Base-by-base conservation (phyloP, 2,329 filamentous ascomycete genomes). In the Shiraia bambusicola region DNA sequence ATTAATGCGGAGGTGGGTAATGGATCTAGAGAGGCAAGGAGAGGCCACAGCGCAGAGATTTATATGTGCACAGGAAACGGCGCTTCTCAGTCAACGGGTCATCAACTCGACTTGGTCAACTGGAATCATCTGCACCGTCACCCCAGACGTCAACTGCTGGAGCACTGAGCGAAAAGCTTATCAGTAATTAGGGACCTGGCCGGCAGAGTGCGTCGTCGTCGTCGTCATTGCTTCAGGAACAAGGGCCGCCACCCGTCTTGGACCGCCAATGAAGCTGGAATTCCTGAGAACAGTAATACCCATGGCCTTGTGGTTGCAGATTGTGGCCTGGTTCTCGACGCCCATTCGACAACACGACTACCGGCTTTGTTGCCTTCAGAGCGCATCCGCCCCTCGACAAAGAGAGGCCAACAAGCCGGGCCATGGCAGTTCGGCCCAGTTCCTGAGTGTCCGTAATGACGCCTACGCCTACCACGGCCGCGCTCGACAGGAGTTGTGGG, bases 1-100 rank as follows among this genome's bases (percentile, higher is more conserved):
- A 28, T 47, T 47, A 54, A 28, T 47, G 57, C 53, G 62, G 61
- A 61, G 55, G 58, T 56, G 46, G 59, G 58, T 55, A 51, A 57
- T 58, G 49, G 54, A 32, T 51, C 50, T 48, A 25, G 31, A 30
- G 37, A 39, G 49, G 51, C 44, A 40, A 48, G 42, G 43, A 46
- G 33, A 46, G 47, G 49, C 38, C 39, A 28, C 45, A 25, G 28
- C 35, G 32, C 19, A 44, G 40, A 35, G 35, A 45, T 56, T 56
- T 60, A 59, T 62, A 62, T n/a, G n/a, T n/a, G n/a, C 41, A 37
- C 9, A 37, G 40, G 35, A 37, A 40, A 47, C 19, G 17, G n/a
- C 14, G 26, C 22, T 19, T 42, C 35, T 32, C 24, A 15, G 22
- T 29, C 17, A 51, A 47, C 36, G 45, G 46, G 30, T 50, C 49